Percentiles rank a stretch among this genome's conserved stretches.
Conservation (phyloP, 148 eudicot genomes). For the Spergularia bocconei region DNA sequence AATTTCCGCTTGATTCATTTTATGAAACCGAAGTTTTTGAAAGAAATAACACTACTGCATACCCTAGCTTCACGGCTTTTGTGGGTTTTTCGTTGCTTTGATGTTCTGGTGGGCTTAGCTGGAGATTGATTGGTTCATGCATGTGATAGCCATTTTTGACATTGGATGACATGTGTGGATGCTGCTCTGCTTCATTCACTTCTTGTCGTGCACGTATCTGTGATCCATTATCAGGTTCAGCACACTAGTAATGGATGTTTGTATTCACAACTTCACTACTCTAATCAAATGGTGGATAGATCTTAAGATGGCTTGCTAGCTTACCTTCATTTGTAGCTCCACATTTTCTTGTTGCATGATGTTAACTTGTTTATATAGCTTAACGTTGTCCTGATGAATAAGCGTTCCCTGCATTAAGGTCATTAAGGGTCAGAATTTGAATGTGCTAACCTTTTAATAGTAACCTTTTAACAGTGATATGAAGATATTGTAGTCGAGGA, state of each 20-base stretch:
- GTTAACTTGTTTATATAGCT: conserved; percentile 57
- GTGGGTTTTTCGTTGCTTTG: conserved; percentile 34
- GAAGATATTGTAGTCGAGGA: conserved; percentile 17
- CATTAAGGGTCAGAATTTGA: conserved; percentile 12
- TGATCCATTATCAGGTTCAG: conserved; percentile 12
- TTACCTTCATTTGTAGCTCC: conserved; percentile 64
- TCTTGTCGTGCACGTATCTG: conserved; percentile 44
- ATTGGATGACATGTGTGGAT: conserved; percentile 31
- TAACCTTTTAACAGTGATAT: background rate
- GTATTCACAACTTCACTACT: background rate
- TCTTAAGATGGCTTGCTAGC: background rate
- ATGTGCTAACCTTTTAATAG: background rate
- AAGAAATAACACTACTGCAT: conserved; percentile 3
- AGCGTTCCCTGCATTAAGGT: conserved; percentile 47
- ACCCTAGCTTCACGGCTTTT: conserved; percentile 37
- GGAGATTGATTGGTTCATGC: conserved; percentile 43
- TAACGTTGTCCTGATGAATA: conserved; percentile 63
- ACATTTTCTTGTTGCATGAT: conserved; percentile 45
- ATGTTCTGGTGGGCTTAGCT: conserved; percentile 52
- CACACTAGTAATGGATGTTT: background rate
- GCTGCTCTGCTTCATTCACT: conserved; percentile 25
- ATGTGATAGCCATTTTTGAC: conserved; percentile 25
- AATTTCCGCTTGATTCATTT: background rate
- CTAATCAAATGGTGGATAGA: background rate
- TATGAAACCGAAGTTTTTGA: background rate